Evolutionary conservation across 352 stramenopile genomes (phyloP), one percentile per base, ranked within the genome.

Genomic region (Aphanomyces astaci): DNA sequence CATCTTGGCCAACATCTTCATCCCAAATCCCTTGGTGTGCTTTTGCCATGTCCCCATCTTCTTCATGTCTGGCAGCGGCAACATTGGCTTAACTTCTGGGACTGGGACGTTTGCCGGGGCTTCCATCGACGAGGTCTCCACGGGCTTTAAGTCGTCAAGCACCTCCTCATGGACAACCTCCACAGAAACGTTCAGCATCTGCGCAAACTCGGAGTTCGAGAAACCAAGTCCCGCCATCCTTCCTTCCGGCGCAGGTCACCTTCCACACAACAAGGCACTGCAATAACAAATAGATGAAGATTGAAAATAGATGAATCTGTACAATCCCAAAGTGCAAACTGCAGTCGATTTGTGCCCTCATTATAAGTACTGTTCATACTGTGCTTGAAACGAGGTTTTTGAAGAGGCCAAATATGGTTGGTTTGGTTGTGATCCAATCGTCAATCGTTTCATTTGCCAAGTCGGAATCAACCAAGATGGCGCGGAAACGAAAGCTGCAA

Each of bases 1-100:
- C 92, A 98, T 98, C 76, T 98, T 98, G 27, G 87, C 73, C 56
- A 98, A 75, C 76, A 98, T 89, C 75, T 98, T 98, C 64, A 93
- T 88, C 11, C 94, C 95, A 68, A 98, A 98, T 27, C 94, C 95
- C 69, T 97, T 98, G 17, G 94, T 98, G 78, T 98, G 95, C 75
- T 97, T 98, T 80, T 98, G 87, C 95, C 95, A 98, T 19, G 60
- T 73, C 49, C 31, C 67, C 71, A 48, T 74, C 51, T 52, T 75
- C 45, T 57, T 46, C 1, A 64, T 54, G 36, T 64, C 51, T 24
- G 45, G n/a, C 15, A 39, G 5, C 24, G 64, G 64, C n/a, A 66
- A 33, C 22, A 40, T 24, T 19, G 64, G 53, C n/a, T 53, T 55
- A 22, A 31, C 15, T 11, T 22, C 10, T 13, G 11, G 24, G 28